Base-by-base conservation (phyloP, 805 yeast species). In the Wickerhamomyces canadensis region DNA sequence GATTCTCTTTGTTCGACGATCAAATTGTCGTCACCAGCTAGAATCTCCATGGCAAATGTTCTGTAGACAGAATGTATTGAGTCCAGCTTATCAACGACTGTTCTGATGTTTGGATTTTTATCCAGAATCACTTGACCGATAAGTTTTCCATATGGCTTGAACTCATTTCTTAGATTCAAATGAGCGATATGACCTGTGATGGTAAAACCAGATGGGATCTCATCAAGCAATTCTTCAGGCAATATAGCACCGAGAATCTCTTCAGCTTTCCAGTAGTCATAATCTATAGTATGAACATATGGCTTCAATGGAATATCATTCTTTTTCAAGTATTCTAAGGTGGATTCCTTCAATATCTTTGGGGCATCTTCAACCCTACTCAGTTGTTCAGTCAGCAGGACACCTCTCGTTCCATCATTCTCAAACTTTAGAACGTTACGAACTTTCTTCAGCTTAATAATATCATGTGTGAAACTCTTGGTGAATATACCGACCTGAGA, bases 181-280 rank as follows among this genome's bases (percentile, higher is more conserved):
- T 93, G 99, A 0, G 98, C 98, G 40, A 93, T 74, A 61, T 93
- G 98, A 0, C 99, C 99, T 0, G 95, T 94, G 26, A 79, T 77
- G 1, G 98, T 85, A 58, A 84, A 93, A 0, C 98, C 94, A 1
- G 93, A 70, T 1, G 98, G 99, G 8, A 82, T 67, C 39, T 87
- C 95, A 29, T 74, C 80, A 6, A 76, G 60, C 16, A 78, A 58
- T 15, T 77, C 68, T 31, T 74, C 81, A 0, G 99, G 98, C 31
- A 93, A 60, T 4, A 88, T 74, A 0, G 95, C 74, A 31, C 69
- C 66, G 27, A 93, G 65, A 13, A 93, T 82, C 48, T 93, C 96
- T 38, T 94, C 98, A 0, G 89, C 70, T 47, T 78, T 78, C 98
- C 98, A 93, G 58, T 76, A 85, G 34, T 76, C 70, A 56, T 93